phyloP scores from a whole-genome alignment of 495 filamentous ascomycete genomes.

The Penicillium dipodomyicola region DNA sequence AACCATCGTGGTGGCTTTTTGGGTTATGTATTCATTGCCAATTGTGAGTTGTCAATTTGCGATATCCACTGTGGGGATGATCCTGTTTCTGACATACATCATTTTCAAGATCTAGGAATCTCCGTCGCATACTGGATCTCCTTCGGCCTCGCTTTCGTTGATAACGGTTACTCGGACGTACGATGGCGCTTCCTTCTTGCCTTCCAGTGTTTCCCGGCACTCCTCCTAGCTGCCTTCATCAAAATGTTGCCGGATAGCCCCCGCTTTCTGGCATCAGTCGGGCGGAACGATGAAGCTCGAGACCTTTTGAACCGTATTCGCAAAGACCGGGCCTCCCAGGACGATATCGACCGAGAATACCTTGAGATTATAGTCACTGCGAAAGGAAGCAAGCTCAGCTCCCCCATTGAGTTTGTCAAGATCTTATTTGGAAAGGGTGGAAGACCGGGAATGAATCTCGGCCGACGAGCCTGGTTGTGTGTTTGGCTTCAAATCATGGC shows the following conservation, averaged over 20 bases:
- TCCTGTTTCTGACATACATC: slow-evolving; percentile 9
- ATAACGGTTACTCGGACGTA: slow-evolving; percentile 49
- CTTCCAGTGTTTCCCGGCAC: slow-evolving; percentile 53
- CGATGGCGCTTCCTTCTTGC: slow-evolving; percentile 57
- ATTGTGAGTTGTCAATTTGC: slow-evolving; percentile 33
- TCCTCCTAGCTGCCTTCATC: slow-evolving; percentile 49
- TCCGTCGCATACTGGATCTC: slow-evolving; percentile 62
- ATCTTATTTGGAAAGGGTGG: slow-evolving; percentile 35
- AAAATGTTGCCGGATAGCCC: slow-evolving; percentile 51
- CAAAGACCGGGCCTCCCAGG: slow-evolving; percentile 17
- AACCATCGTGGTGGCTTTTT: slow-evolving; percentile 47
- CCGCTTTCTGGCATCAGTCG: slow-evolving; percentile 42
- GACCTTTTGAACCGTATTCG: slow-evolving; percentile 35
- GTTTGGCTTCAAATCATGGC: slow-evolving; percentile 56
- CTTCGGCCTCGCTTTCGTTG: slow-evolving; percentile 54
- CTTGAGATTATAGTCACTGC: slow-evolving; percentile 39
- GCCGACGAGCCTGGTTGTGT: slow-evolving; percentile 48
- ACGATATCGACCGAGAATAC: slow-evolving; percentile 40
- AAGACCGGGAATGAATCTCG: slow-evolving; percentile 33
- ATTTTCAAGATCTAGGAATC: slow-evolving; percentile 52
- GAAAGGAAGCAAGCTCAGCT: slow-evolving; percentile 33
- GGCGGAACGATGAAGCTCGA: slow-evolving; percentile 39
- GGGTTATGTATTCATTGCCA: slow-evolving; percentile 54
- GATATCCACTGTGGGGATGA: neutral
- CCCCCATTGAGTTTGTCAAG: slow-evolving; percentile 39